Evolutionary conservation across 331 rosid species (phyloP), one percentile per base, ranked within the genome.

Genomic region (Pyrus hybrid): DNA sequence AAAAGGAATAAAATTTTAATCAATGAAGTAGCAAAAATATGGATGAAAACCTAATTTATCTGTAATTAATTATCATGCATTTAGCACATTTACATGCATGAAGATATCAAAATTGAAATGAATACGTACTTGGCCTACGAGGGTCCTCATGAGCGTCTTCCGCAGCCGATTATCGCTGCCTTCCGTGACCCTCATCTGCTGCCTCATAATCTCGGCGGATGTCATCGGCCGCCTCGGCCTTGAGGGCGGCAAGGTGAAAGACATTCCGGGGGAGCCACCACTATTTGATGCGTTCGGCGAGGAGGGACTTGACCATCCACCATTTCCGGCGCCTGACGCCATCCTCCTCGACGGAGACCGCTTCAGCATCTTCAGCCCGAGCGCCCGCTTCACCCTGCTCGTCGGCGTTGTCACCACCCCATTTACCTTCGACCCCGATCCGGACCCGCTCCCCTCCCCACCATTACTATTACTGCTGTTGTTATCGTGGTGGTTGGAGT

Each of bases 171-270:
- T 84, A 75, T 94, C 97, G 51, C 95, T 89, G 75, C 86, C 96
- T 84, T 94, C 97, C 10, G 96, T 86, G 43, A 94, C 96, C 71
- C 74, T 85, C 99, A 94, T 94, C 60, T 94, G 97, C 28, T 92
- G 97, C 74, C 97, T 86, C 99, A 94, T 92, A 76, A 94, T 90
- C 90, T 94, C 99, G 0, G 99, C 99, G 1, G 99, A 94, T 8
- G 99, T 94, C 99, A 94, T 92, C 0, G 99, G 99, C 69, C 99
- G 83, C 30, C 97, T 82, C 1, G 92, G 91, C 80, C 97, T 84
- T 0, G 56, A n/a, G 1, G 70, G 80, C 4, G 90, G 86, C 54
- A 79, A 11, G 2, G 83, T 82, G 67, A 67, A 54, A 6, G 89
- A 70, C 68, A 73, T 61, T 0, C 22, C 26, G 2, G 83, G 76